Evolutionary conservation across 352 stramenopile species (phyloP).

Genomic region (Phytophthora gonapodyides): DNA sequence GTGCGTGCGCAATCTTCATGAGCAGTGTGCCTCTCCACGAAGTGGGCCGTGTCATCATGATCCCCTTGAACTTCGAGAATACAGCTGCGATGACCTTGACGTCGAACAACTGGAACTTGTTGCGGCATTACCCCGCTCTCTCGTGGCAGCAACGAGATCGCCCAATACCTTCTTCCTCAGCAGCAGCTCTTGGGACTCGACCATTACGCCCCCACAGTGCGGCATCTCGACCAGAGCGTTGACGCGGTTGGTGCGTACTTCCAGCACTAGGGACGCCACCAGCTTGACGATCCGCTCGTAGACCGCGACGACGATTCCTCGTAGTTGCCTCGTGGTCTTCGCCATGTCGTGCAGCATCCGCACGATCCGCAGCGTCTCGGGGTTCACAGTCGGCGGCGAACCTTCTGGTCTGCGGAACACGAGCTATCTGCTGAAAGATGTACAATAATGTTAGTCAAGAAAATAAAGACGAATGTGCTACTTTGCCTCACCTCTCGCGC

Average conservation of each 20-base stretch:
- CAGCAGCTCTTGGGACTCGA: slow-evolving; percentile 7
- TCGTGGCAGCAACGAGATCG: slow-evolving; percentile 10
- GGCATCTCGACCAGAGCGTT: slow-evolving; percentile 37
- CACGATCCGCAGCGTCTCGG: too few relatives aligned
- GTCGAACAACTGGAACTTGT: slow-evolving; percentile 38
- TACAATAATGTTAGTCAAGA: too few relatives aligned
- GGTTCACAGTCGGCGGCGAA: neutral
- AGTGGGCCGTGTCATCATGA: slow-evolving; percentile 54
- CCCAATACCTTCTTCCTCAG: slow-evolving; percentile 17
- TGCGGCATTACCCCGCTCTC: slow-evolving; percentile 23
- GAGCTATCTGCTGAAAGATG: too few relatives aligned
- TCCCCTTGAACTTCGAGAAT: slow-evolving; percentile 50
- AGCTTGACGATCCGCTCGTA: slow-evolving; percentile 39
- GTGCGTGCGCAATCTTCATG: slow-evolving; percentile 47
- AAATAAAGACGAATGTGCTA: too few relatives aligned
- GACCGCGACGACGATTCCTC: slow-evolving; percentile 37
- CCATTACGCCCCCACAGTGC: slow-evolving; percentile 40
- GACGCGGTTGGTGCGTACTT: slow-evolving; percentile 32
- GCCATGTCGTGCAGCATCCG: slow-evolving; percentile 16
- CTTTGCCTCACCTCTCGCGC: too few relatives aligned
- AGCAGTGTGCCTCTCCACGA: slow-evolving; percentile 48
- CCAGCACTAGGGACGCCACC: slow-evolving; percentile 34
- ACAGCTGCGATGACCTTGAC: slow-evolving; percentile 37
- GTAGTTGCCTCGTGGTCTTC: slow-evolving; percentile 16
- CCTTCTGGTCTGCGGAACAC: too few relatives aligned